phyloP scores from a whole-genome alignment of 768 basidiomycete genomes.

The Pholiota molesta region DNA sequence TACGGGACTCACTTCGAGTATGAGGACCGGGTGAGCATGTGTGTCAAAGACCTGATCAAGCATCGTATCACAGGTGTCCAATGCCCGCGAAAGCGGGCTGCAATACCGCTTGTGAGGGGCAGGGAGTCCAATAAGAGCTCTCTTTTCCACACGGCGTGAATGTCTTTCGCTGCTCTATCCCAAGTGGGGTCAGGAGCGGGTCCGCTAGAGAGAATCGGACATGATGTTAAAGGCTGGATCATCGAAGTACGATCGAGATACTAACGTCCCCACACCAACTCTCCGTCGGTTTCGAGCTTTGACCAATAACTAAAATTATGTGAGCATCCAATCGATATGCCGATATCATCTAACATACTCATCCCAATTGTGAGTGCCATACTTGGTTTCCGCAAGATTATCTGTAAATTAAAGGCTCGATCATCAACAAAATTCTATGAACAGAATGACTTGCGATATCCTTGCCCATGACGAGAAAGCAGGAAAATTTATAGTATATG shows the following conservation, averaged over 20 bases:
- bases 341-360: slow-evolving; percentile 41
- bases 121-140: slow-evolving; percentile 50
- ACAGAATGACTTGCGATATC: slow-evolving; percentile 57
- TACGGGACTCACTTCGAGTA: slow-evolving; percentile 55
- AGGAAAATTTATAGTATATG: slow-evolving; percentile 66
- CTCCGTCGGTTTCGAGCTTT: slow-evolving; percentile 63
- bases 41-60: slow-evolving; percentile 43
- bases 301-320: slow-evolving; percentile 57
- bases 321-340: neutral
- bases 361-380: slow-evolving; percentile 63
- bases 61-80: slow-evolving; percentile 56
- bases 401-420: slow-evolving; percentile 40
- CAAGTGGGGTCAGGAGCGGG: slow-evolving; percentile 61
- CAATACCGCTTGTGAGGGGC: slow-evolving; percentile 59
- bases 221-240: neutral
- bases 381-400: slow-evolving; percentile 65
- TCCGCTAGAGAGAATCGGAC: slow-evolving; percentile 49
- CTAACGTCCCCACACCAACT: slow-evolving; percentile 76
- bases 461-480: slow-evolving; percentile 73
- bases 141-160: slow-evolving; percentile 46
- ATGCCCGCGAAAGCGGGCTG: slow-evolving; percentile 66
- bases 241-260: slow-evolving; percentile 14
- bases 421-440: neutral
- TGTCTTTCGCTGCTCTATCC: slow-evolving; percentile 56
- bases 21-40: slow-evolving; percentile 34